phyloP scores from a whole-genome alignment of 495 filamentous ascomycete genomes.

The Alectoria sarmentosa region DNA sequence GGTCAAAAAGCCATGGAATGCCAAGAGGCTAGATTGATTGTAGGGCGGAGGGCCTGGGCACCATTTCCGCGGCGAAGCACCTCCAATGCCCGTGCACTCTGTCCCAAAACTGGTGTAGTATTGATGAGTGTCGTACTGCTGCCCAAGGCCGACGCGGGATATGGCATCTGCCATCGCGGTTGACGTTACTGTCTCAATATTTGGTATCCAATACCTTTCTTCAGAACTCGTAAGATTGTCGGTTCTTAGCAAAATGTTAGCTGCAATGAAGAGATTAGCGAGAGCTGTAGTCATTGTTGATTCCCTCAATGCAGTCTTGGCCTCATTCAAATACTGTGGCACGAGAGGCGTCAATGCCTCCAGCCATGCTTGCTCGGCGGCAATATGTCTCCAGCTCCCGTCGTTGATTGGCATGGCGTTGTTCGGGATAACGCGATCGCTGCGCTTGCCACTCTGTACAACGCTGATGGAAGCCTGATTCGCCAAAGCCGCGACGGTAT shows the following conservation, averaged over 20 bases:
- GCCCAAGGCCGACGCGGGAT: neutral
- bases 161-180: neutral
- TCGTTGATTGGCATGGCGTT: constrained; percentile 9
- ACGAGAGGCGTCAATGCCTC: neutral
- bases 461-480: neutral
- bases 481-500: neutral
- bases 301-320: neutral
- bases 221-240: neutral
- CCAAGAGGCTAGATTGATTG: neutral
- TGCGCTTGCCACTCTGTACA: neutral
- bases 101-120: neutral
- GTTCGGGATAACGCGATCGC: neutral
- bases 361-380: constrained; percentile 9
- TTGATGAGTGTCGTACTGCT: neutral
- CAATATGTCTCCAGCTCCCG: constrained; percentile 18
- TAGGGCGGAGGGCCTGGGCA: neutral
- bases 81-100: neutral
- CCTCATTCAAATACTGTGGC: neutral
- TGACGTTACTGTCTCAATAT: neutral
- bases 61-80: neutral
- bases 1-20: neutral
- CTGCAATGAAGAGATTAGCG: neutral
- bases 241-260: neutral
- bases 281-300: neutral
- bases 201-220: neutral